A percentile compares a stretch with the other conserved stretches of the same genome.
These are phyloP conservation scores for Acorus calamus DNA, from an alignment of 106 monocot genomes.

Conservation along the genomic window DNA sequence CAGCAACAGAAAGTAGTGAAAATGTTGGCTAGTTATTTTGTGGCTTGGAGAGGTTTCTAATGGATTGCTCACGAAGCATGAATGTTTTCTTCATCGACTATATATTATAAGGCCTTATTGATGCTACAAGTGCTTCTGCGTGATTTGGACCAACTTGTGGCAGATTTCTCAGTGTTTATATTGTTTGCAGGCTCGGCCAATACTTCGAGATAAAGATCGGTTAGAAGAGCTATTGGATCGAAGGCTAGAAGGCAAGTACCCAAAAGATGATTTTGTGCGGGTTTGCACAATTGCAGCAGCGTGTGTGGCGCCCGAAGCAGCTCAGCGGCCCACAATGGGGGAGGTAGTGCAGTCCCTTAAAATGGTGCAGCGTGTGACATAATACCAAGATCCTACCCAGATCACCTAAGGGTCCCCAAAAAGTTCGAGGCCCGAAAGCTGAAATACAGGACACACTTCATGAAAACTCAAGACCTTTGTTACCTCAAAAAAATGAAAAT, in stretches of 20 bases:
- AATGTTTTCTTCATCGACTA: conserved; percentile 63
- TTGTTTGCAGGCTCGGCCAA: conserved; percentile 46
- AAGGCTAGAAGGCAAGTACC: conserved; percentile 46
- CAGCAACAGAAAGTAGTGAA: no score
- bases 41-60: no score
- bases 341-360: conserved; percentile 98
- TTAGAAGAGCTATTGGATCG: conserved; percentile 61
- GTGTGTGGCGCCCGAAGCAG: conserved; percentile 79
- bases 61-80: background rate
- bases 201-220: conserved; percentile 60
- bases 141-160: no score
- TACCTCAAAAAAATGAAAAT: no score
- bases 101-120: background rate
- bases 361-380: conserved; percentile 70
- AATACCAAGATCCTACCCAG: conserved; percentile 50
- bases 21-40: no score
- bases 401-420: no score
- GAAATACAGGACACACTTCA: no score
- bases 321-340: conserved; percentile 90
- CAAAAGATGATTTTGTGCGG: conserved; percentile 56
- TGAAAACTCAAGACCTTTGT: no score
- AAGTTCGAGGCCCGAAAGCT: no score
- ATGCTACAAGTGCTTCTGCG: no score
- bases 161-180: background rate
- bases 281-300: conserved; percentile 84